A percentile compares a stretch with the other conserved stretches of the same genome.
Evolutionary conservation across 2,329 filamentous ascomycete species (phyloP).

Genomic region (Endothia cerciana): DNA sequence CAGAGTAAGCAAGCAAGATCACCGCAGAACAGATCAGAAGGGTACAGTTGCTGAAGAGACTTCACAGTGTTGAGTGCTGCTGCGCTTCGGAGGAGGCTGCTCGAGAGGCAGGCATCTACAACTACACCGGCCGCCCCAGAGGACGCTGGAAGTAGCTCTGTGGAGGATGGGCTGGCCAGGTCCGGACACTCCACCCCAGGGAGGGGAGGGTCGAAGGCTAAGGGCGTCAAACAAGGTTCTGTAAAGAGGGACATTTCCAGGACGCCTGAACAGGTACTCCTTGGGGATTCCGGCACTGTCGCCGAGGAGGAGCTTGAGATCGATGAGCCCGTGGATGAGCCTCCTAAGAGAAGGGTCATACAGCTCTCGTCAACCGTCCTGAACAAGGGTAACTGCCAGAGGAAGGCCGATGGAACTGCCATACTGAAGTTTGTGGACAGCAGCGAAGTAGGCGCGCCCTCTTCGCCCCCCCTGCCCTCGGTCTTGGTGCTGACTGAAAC

Average conservation of each 20-base stretch:
- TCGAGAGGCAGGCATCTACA: constrained; percentile 33
- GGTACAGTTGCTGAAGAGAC: constrained; percentile 25
- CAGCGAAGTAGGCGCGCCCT: constrained; percentile 47
- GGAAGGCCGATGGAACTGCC: constrained; percentile 44
- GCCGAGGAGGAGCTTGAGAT: constrained; percentile 27
- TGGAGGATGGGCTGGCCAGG: neutral
- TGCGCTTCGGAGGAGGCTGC: constrained; percentile 46
- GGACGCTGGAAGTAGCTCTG: constrained; percentile 5
- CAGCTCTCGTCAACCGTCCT: constrained; percentile 53
- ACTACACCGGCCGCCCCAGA: constrained; percentile 9
- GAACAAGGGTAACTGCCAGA: constrained; percentile 48
- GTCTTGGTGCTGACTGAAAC: constrained; percentile 26
- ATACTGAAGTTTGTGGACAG: constrained; percentile 49
- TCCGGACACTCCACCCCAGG: neutral
- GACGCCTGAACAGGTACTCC: constrained; percentile 21
- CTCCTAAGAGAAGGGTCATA: constrained; percentile 30
- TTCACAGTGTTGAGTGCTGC: constrained; percentile 48
- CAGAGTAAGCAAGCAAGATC: constrained; percentile 44
- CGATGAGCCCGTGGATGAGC: constrained; percentile 32
- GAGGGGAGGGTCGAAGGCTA: neutral
- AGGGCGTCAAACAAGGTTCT: neutral
- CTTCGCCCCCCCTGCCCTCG: neutral
- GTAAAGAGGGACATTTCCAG: constrained; percentile 4
- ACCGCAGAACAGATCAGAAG: neutral
- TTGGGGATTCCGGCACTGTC: constrained; percentile 22